Conservation (phyloP, 1,284 basidiomycete genomes). For the Hypsizygus ulmarius region DNA sequence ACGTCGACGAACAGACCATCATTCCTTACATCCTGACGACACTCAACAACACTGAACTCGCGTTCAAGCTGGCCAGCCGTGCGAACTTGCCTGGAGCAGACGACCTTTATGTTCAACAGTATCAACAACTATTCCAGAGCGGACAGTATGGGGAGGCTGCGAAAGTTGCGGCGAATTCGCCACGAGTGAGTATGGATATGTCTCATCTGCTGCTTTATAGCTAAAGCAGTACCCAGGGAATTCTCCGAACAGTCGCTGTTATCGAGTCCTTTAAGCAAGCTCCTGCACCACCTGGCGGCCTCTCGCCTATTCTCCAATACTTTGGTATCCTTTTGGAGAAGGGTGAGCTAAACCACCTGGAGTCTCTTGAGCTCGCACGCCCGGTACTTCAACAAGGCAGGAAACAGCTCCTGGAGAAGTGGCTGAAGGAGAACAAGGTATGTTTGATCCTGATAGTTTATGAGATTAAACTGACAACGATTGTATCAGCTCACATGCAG, state of each 20-base stretch:
- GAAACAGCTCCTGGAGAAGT: slow-evolving; percentile 98
- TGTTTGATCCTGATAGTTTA: not conserved
- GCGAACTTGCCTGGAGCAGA: slow-evolving; percentile 98
- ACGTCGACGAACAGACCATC: slow-evolving; percentile 94
- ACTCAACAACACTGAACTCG: slow-evolving; percentile 96
- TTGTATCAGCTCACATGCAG: slow-evolving; percentile 84
- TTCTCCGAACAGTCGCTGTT: slow-evolving; percentile 92
- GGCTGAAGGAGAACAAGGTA: slow-evolving; percentile 99
- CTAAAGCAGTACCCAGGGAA: slow-evolving; percentile 57
- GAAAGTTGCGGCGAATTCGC: slow-evolving; percentile 97
- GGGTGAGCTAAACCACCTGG: slow-evolving; percentile 95
- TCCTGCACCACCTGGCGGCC: slow-evolving; percentile 84
- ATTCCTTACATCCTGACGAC: slow-evolving; percentile 94
- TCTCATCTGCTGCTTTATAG: slow-evolving; percentile 1
- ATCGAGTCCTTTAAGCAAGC: slow-evolving; percentile 99
- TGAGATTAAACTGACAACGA: slow-evolving; percentile 8
- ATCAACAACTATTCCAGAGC: slow-evolving; percentile 88
- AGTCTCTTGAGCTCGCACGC: slow-evolving; percentile 94
- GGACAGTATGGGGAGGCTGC: slow-evolving; percentile 97
- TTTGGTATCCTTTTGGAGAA: slow-evolving; percentile 98
- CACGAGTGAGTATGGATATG: slow-evolving; percentile 54
- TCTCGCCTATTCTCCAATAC: slow-evolving; percentile 98
- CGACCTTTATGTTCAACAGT: slow-evolving; percentile 95
- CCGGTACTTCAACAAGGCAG: slow-evolving; percentile 96
- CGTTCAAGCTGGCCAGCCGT: slow-evolving; percentile 96